Percentiles rank a stretch among this genome's conserved stretches.
phyloP scores from a whole-genome alignment of 1,139 yeast species.

The Pichia sp. region DNA sequence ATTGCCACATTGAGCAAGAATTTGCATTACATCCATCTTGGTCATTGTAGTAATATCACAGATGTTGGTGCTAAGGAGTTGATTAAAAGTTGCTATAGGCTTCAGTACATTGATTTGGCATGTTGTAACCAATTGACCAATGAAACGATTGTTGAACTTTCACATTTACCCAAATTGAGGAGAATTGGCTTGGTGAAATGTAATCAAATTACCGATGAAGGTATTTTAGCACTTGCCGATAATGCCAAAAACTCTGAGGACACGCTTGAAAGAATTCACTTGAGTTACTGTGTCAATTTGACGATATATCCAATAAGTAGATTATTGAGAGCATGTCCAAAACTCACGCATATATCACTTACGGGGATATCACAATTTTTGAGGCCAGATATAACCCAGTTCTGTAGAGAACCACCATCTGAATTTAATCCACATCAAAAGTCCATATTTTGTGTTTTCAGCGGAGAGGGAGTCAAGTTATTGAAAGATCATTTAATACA shows the following conservation, averaged over 20 bases:
- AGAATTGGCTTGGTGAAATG: conserved; percentile 94
- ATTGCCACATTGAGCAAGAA: conserved; percentile 71
- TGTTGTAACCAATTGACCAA: conserved; percentile 90
- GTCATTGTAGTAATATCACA: conserved; percentile 88
- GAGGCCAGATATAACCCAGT: conserved; percentile 76
- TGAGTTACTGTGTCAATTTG: conserved; percentile 82
- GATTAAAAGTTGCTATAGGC: conserved; percentile 72
- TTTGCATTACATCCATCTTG: conserved; percentile 84
- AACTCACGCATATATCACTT: conserved; percentile 76
- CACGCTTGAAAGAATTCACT: conserved; percentile 84
- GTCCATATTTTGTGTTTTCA: conserved; percentile 84
- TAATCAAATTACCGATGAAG: conserved; percentile 78
- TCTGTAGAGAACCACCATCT: conserved; percentile 91
- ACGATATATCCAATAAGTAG: conserved; percentile 66
- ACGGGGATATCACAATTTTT: conserved; percentile 90
- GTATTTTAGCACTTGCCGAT: conserved; percentile 73
- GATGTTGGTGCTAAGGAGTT: conserved; percentile 78
- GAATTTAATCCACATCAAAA: conserved; percentile 88
- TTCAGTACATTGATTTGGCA: conserved; percentile 91
- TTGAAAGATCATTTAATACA: conserved; percentile 24
- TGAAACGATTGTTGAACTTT: conserved; percentile 69
- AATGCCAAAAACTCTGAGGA: conserved; percentile 65
- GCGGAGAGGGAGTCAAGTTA: conserved; percentile 77
- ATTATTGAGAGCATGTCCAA: conserved; percentile 73
- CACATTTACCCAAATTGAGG: conserved; percentile 71